Conservation (phyloP, 2,329 filamentous ascomycete genomes). For the Rhinocladiella similis region DNA sequence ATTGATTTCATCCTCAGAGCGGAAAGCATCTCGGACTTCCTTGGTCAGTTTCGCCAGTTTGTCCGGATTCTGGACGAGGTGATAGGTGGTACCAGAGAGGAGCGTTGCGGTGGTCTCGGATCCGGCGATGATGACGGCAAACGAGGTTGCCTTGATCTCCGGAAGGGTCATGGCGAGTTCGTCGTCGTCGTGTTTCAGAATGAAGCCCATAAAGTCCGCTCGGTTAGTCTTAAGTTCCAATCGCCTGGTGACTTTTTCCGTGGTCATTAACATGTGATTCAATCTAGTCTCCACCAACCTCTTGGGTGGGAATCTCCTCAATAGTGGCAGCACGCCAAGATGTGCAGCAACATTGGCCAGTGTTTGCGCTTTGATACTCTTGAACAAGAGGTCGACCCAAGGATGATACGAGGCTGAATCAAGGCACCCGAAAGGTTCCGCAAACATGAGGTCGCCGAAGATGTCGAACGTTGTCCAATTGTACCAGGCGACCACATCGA, state of each 20-base stretch:
- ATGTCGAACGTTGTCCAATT: constrained; percentile 39
- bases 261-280: background rate
- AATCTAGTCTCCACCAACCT: background rate
- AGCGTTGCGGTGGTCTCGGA: constrained; percentile 30
- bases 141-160: too few species aligned
- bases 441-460: constrained; percentile 34
- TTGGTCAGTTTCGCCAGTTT: constrained; percentile 24
- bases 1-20: constrained; percentile 31
- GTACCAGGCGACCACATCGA: constrained; percentile 33
- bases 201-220: background rate
- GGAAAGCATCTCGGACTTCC: constrained; percentile 33
- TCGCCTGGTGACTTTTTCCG: background rate
- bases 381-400: constrained; percentile 33
- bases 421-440: constrained; percentile 35
- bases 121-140: constrained; percentile 25
- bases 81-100: constrained; percentile 27
- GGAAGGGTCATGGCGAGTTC: too few species aligned
- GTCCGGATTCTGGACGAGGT: constrained; percentile 27
- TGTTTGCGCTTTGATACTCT: constrained; percentile 5
- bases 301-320: background rate
- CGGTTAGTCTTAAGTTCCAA: background rate
- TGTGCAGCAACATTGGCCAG: background rate
- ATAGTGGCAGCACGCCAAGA: too few species aligned
- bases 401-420: constrained; percentile 28
- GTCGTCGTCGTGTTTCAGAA: too few species aligned